These are phyloP conservation scores for Epichloe gansuensis DNA, from an alignment of 2,329 filamentous ascomycete species.

Conservation along the genomic window DNA sequence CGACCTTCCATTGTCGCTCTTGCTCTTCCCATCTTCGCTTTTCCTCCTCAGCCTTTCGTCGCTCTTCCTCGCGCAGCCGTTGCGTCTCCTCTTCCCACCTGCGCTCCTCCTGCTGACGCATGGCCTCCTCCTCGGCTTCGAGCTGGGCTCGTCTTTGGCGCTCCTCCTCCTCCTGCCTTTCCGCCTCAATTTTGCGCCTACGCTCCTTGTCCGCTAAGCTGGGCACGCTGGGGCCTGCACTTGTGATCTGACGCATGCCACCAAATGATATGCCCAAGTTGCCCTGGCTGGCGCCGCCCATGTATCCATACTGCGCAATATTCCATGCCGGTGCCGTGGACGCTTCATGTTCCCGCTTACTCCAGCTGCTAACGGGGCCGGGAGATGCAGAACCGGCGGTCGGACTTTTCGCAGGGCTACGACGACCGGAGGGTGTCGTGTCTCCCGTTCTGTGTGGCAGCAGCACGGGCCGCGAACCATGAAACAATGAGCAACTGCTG, in stretches of 20 bases:
- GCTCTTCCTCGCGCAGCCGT: conserved; percentile 46
- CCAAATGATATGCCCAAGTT: conserved; percentile 92
- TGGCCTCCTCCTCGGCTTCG: conserved; percentile 48
- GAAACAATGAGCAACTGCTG: conserved; percentile 44
- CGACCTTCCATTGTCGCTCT: conserved; percentile 61
- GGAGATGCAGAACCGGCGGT: conserved; percentile 35
- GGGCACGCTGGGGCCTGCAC: conserved; percentile 63
- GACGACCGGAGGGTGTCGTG: conserved; percentile 36
- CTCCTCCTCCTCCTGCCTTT: conserved; percentile 45
- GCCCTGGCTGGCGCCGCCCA: conserved; percentile 92
- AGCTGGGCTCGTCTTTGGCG: conserved; percentile 31
- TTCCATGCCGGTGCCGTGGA: conserved; percentile 89
- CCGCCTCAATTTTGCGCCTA: conserved; percentile 43
- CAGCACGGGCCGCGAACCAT: conserved; percentile 27
- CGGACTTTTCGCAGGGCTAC: conserved; percentile 51
- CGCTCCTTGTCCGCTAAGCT: conserved; percentile 77
- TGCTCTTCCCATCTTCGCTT: conserved; percentile 67
- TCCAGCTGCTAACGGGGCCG: conserved; percentile 70
- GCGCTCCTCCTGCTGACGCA: conserved; percentile 48
- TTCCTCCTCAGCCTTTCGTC: conserved; percentile 50
- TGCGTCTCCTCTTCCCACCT: conserved; percentile 54
- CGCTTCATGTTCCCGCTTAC: conserved; percentile 68
- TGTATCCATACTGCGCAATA: conserved; percentile 95
- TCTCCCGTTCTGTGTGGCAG: conserved; percentile 39
- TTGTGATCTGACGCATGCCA: conserved; percentile 83